These are phyloP conservation scores for Cryptosporidium xiaoi DNA, from an alignment of 169 alveolate species.

Conservation along the genomic window DNA sequence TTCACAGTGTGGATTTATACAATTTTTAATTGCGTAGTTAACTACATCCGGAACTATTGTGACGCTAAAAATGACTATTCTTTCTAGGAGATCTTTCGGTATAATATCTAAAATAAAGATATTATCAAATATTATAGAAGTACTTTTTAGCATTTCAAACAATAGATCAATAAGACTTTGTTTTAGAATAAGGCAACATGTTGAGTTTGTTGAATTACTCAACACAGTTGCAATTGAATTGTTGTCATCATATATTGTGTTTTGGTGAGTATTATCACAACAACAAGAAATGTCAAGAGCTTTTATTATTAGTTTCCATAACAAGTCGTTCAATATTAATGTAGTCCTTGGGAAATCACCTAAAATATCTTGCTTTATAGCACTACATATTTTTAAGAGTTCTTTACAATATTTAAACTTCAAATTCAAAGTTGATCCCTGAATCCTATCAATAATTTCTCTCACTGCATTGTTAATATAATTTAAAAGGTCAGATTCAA, in stretches of 20 bases:
- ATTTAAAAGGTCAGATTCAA: conserved; percentile 24
- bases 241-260: background rate
- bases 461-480: conserved; percentile 35
- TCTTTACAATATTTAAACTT: conserved; percentile 24
- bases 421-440: background rate
- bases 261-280: background rate
- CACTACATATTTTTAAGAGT: conserved; percentile 23
- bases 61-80: background rate
- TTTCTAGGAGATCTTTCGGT: background rate
- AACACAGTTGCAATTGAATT: background rate
- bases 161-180: conserved; percentile 19
- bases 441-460: conserved; percentile 12
- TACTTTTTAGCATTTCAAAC: conserved; percentile 17
- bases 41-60: conserved; percentile 24
- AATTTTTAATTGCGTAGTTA: conserved; percentile 12
- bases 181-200: conserved; percentile 33
- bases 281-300: conserved; percentile 48
- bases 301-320: conserved; percentile 47
- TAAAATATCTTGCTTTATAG: conserved; percentile 50
- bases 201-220: background rate
- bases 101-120: background rate
- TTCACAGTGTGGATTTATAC: conserved; percentile 36
- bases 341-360: conserved; percentile 39
- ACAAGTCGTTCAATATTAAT: background rate
- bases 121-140: background rate